Evolutionary conservation across 768 basidiomycete genomes (phyloP).

Genomic region (Russula sp.): DNA sequence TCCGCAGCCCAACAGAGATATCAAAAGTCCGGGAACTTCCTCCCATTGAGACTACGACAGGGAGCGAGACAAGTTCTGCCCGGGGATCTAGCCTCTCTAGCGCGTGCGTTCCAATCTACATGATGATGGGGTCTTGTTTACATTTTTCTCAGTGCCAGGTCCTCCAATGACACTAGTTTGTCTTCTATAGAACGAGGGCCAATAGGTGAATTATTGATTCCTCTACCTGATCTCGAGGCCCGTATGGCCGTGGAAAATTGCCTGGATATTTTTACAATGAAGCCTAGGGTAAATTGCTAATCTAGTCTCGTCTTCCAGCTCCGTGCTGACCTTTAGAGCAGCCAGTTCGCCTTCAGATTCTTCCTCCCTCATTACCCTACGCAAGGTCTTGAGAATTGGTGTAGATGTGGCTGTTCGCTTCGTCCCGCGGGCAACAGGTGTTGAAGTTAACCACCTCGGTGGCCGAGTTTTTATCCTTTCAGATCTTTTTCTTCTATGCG

Average conservation of each 20-base stretch:
- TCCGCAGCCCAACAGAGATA: slow-evolving; percentile 35
- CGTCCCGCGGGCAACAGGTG: slow-evolving; percentile 68
- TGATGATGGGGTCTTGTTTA: slow-evolving; percentile 14
- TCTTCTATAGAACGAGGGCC: slow-evolving; percentile 55
- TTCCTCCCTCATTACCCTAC: slow-evolving; percentile 74
- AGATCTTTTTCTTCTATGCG: slow-evolving; percentile 89
- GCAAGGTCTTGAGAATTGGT: slow-evolving; percentile 70
- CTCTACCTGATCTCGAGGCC: slow-evolving; percentile 76
- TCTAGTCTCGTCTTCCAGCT: slow-evolving; percentile 5
- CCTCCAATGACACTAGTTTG: slow-evolving; percentile 57
- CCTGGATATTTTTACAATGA: slow-evolving; percentile 95
- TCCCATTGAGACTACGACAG: slow-evolving; percentile 37
- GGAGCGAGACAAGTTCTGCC: slow-evolving; percentile 52
- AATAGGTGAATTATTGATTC: slow-evolving; percentile 49
- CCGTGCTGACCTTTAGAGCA: slow-evolving; percentile 37
- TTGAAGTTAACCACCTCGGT: slow-evolving; percentile 69
- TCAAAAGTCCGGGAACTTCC: slow-evolving; percentile 22
- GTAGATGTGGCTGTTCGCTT: slow-evolving; percentile 72
- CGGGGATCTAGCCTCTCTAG: slow-evolving; percentile 51
- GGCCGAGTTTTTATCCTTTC: slow-evolving; percentile 88
- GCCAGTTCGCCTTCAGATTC: slow-evolving; percentile 90
- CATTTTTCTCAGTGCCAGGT: slow-evolving; percentile 46
- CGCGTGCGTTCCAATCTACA: slow-evolving; percentile 44
- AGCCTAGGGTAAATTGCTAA: slow-evolving; percentile 64
- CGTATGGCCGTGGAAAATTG: slow-evolving; percentile 74